These are phyloP conservation scores for Gynostemma pentaphyllum DNA, from an alignment of 306 rosid genomes.

Conservation along the genomic window DNA sequence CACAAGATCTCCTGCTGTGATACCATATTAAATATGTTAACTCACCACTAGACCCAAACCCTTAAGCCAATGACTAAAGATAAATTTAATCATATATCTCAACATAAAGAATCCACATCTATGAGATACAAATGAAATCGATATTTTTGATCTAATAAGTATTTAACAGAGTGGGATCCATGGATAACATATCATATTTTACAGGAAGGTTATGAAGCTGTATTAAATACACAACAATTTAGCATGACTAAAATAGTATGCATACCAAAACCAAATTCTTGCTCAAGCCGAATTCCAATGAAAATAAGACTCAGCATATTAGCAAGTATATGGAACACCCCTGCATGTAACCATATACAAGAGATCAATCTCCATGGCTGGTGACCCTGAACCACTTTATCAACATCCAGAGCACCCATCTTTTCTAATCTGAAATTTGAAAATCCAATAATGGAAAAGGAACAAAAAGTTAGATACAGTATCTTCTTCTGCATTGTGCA, in stretches of 20 bases:
- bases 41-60: too few relatives aligned
- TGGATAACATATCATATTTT: too few relatives aligned
- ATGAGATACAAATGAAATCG: too few relatives aligned
- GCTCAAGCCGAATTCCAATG: conserved; percentile 18
- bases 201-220: too few relatives aligned
- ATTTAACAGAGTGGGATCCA: too few relatives aligned
- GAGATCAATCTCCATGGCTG: conserved; percentile 18
- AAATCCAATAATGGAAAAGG: not conserved
- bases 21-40: too few relatives aligned
- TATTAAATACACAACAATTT: too few relatives aligned
- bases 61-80: too few relatives aligned
- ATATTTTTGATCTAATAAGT: too few relatives aligned
- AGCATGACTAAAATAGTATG: not conserved
- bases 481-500: not conserved
- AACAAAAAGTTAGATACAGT: not conserved
- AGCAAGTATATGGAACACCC: conserved; percentile 17
- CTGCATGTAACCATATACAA: conserved; percentile 18
- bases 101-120: too few relatives aligned
- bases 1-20: too few relatives aligned
- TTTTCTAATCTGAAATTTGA: conserved; percentile 15
- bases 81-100: too few relatives aligned
- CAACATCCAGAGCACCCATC: conserved; percentile 16
- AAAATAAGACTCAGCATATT: conserved; percentile 15
- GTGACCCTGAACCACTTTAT: conserved; percentile 12
- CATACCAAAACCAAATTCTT: conserved; percentile 15